phyloP scores from a whole-genome alignment of 805 yeast species.

The Sugiyamaella marilandica region DNA sequence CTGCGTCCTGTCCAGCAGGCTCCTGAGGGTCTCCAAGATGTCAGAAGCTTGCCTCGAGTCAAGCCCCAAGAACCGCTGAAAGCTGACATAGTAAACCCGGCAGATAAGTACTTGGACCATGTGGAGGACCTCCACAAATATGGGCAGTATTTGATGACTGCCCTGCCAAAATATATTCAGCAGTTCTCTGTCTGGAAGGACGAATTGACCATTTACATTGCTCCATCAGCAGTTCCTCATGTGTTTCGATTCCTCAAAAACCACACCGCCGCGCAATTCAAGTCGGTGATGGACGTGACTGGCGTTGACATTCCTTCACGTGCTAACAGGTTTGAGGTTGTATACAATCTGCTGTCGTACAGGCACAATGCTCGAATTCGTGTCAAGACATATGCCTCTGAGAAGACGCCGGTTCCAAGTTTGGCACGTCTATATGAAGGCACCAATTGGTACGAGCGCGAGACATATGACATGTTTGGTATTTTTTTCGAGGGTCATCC shows the following conservation, averaged over 20 bases:
- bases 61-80: constrained; percentile 18
- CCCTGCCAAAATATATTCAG: constrained; percentile 77
- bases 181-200: constrained; percentile 89
- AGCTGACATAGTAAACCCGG: constrained; percentile 56
- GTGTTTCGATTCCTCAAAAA: constrained; percentile 63
- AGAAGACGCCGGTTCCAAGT: constrained; percentile 76
- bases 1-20: constrained; percentile 12
- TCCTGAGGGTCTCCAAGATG: constrained; percentile 33
- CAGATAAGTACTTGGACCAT: constrained; percentile 64
- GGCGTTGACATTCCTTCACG: constrained; percentile 85
- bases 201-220: constrained; percentile 69
- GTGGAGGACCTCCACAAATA: constrained; percentile 72
- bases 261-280: constrained; percentile 79
- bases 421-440: constrained; percentile 69
- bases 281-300: constrained; percentile 72
- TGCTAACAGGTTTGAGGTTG: constrained; percentile 80
- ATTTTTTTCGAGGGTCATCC: constrained; percentile 86
- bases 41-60: constrained; percentile 30
- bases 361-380: constrained; percentile 83
- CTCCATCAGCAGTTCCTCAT: constrained; percentile 73
- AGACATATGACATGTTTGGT: constrained; percentile 82
- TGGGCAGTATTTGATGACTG: constrained; percentile 71
- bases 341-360: constrained; percentile 73
- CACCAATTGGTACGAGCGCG: constrained; percentile 88
- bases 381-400: constrained; percentile 84